Conservation (phyloP, 108 stramenopile species). For the Mediolabrus comicus region DNA sequence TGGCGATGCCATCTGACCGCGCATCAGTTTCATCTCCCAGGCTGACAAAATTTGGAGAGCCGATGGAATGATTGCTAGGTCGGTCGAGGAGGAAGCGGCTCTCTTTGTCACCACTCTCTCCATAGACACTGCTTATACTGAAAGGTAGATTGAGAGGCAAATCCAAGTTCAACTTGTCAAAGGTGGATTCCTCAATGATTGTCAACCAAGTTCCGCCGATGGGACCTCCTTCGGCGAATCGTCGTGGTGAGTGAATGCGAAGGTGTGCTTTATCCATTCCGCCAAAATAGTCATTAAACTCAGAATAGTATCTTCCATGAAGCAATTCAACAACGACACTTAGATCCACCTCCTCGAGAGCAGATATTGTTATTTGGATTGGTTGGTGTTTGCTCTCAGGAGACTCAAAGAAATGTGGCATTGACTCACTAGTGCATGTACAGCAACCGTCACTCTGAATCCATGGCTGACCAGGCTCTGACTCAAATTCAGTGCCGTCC, state of each 20-base stretch:
- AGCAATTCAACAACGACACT: slow-evolving; percentile 72
- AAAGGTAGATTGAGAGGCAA: slow-evolving; percentile 80
- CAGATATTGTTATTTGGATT: slow-evolving; percentile 65
- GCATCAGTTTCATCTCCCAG: background rate
- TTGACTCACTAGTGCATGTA: slow-evolving; percentile 49
- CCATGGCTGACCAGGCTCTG: slow-evolving; percentile 30
- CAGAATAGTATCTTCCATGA: slow-evolving; percentile 71
- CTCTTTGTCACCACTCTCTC: slow-evolving; percentile 1
- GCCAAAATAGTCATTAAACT: slow-evolving; percentile 58
- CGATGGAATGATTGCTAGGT: slow-evolving; percentile 49
- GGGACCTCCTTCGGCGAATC: slow-evolving; percentile 21
- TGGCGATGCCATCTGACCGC: background rate
- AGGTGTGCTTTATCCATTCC: slow-evolving; percentile 47
- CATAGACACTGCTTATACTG: background rate
- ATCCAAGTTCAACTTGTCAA: slow-evolving; percentile 50
- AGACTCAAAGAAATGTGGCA: slow-evolving; percentile 49
- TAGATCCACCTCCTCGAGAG: slow-evolving; percentile 55
- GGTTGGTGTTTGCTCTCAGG: slow-evolving; percentile 79
- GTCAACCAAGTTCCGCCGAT: slow-evolving; percentile 54
- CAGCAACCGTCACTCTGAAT: slow-evolving; percentile 65
- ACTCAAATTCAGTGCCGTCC: slow-evolving; percentile 15
- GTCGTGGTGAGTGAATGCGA: slow-evolving; percentile 54
- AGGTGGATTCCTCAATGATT: slow-evolving; percentile 46
- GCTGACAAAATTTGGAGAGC: slow-evolving; percentile 25
- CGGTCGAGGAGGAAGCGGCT: slow-evolving; percentile 48